Base-by-base conservation (phyloP, 345 rosid species). In the Ceriops tagal region DNA sequence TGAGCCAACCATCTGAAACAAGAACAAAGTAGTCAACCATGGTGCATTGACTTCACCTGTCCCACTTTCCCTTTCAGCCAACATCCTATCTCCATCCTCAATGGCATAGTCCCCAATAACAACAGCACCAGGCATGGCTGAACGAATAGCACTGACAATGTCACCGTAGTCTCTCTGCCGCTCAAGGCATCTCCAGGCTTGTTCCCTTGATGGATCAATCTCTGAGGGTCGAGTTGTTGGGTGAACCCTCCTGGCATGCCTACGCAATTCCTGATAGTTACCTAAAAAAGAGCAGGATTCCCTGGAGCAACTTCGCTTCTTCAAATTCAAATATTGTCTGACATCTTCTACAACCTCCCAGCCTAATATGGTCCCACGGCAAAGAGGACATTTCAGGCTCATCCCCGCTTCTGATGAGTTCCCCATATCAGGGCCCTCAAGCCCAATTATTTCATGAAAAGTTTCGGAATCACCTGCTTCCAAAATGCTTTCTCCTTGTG, bases 101-200 rank as follows among this genome's bases (percentile, higher is more conserved):
- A 92, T 85, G 16, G 86, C 98, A 82, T 90, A 93, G 74, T 93
- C 98, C 56, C 97, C 98, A 66, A 93, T 92, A 2, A 93, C 97
- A 58, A 91, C 81, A 71, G 96, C 96, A 69, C 98, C 97, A 0
- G 98, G 98, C 72, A 91, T 88, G 46, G 98, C 90, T 30, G 98
- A 85, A 47, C 83, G 96, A 46, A 91, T 79, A 5, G 95, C 95
- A 76, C 96, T 91, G 28, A 89, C 92, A 71, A 90, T 88, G 66
- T 95, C 99, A 57, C 84, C 92, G 58, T 84, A 86, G 71, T 86
- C 93, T 56, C 91, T 88, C 69, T 87, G 93, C 68, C 83, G 87
- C 84, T 92, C 97, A 8, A 92, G 84, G 66, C 77, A 83, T 66
- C 80, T 86, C 97, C 99, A 95, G n/a, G 89, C 96, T 68, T 74